Conservation (phyloP, 768 basidiomycete species). For the Russula griseocarnosa region DNA sequence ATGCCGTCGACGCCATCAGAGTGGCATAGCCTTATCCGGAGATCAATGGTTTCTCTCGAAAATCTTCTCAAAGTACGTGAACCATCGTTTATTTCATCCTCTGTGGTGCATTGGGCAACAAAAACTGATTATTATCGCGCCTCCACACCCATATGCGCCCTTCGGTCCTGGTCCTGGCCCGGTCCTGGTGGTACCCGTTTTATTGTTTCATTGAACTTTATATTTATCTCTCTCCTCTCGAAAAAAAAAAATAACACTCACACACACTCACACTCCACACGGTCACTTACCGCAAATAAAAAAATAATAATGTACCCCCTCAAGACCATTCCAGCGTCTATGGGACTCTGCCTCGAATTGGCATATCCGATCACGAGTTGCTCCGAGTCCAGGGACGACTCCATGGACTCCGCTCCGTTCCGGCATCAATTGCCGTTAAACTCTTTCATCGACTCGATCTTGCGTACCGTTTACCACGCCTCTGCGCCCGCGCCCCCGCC, state of each 20-base stretch:
- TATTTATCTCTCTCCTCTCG: too few species aligned
- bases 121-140: slow-evolving; percentile 9
- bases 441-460: slow-evolving; percentile 75
- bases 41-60: slow-evolving; percentile 67
- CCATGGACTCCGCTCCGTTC: slow-evolving; percentile 40
- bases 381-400: slow-evolving; percentile 35
- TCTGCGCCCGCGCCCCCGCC: slow-evolving; percentile 42
- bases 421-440: slow-evolving; percentile 68
- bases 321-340: slow-evolving; percentile 53
- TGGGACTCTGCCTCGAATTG: slow-evolving; percentile 82
- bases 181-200: slow-evolving; percentile 3
- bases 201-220: slow-evolving; percentile 23
- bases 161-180: slow-evolving; percentile 6
- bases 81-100: slow-evolving; percentile 17
- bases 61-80: slow-evolving; percentile 62
- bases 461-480: slow-evolving; percentile 76
- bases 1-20: slow-evolving; percentile 35
- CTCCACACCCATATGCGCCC: background rate
- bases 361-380: slow-evolving; percentile 60
- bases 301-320: background rate
- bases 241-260: slow-evolving; percentile 6
- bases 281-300: background rate
- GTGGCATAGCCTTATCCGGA: slow-evolving; percentile 47
- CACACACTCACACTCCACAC: background rate
- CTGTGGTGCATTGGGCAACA: slow-evolving; percentile 7